Percentiles rank a stretch among this genome's conserved stretches.
These are phyloP conservation scores for Zymoseptoria ardabiliae DNA, from an alignment of 2,329 filamentous ascomycete genomes.

Conservation along the genomic window DNA sequence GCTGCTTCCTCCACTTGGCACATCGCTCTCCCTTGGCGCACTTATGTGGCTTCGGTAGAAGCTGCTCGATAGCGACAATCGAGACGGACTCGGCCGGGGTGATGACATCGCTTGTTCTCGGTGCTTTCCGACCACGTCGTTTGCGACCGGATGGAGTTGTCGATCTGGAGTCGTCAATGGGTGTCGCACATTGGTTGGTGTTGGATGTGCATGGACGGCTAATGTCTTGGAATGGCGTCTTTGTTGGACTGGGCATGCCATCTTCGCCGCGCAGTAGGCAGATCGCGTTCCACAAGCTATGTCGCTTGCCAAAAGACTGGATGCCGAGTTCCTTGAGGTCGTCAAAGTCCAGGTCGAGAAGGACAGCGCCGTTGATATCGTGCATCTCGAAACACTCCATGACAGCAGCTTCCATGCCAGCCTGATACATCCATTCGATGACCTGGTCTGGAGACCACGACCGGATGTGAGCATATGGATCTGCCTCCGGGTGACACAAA, in stretches of 20 bases:
- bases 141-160: slow-evolving; percentile 29
- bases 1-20: slow-evolving; percentile 72
- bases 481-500: slow-evolving; percentile 7
- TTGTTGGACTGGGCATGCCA: slow-evolving; percentile 35
- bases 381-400: slow-evolving; percentile 83
- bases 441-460: slow-evolving; percentile 70
- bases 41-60: slow-evolving; percentile 74
- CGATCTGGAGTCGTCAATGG: slow-evolving; percentile 25
- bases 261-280: slow-evolving; percentile 53
- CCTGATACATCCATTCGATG: slow-evolving; percentile 77
- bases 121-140: slow-evolving; percentile 34
- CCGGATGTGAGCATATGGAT: slow-evolving; percentile 37
- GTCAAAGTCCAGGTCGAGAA: slow-evolving; percentile 87
- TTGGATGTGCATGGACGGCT: slow-evolving; percentile 37
- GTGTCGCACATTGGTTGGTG: slow-evolving; percentile 17
- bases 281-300: slow-evolving; percentile 73
- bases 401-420: slow-evolving; percentile 67
- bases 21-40: slow-evolving; percentile 85
- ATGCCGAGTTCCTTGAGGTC: slow-evolving; percentile 78
- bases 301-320: slow-evolving; percentile 71
- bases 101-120: slow-evolving; percentile 55
- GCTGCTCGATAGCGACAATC: slow-evolving; percentile 85
- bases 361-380: slow-evolving; percentile 81
- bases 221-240: slow-evolving; percentile 43
- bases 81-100: slow-evolving; percentile 78